Base-by-base conservation (phyloP, 345 rosid species). In the Salix udensis region DNA sequence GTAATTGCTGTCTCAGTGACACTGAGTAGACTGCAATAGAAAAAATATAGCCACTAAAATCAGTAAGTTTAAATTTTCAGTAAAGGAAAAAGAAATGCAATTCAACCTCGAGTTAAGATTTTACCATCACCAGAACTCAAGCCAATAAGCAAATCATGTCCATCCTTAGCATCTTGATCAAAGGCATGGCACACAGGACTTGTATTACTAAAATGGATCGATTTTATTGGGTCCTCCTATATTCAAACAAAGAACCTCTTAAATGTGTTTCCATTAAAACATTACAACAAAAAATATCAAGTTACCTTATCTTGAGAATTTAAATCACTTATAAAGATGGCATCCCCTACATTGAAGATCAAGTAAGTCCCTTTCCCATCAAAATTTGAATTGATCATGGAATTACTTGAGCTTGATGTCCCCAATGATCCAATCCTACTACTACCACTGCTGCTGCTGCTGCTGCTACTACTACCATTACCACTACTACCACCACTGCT, bases 161-260 rank as follows among this genome's bases (percentile, higher is more conserved):
- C 99, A 83, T 96, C 99, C 86, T 92, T 92, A 46, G 97, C 89
- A 85, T 96, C 94, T 71, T 87, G 92, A 84, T 96, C 97, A 83
- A 94, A 96, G 65, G 98, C 91, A 79, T 96, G 99, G 83, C 97
- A 96, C 72, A 94, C 90, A 18, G 98, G 99, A 74, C 91, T 92
- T 13, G 94, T 90, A 74, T 89, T 96, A 83, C 94, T 91, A 82
- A 96, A 94, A 86, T 94, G 97, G 82, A 96, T 91, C 69, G 99
- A 89, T 87, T 96, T 96, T 81, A 96, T 87, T 11, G 99, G 98
- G 86, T 96, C 99, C 99, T 96, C 99, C 99, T 96, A 80, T 83
- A 88, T 78, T 42, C 73, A 79, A 58, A 81, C 74, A 74, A 37
- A 55, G 78, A 64, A 75, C 60, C 67, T 74, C 74, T 67, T 69